Evolutionary conservation across 371 early-diverging fungal genomes (phyloP).

Genomic region (Syncephalastrum sp.): DNA sequence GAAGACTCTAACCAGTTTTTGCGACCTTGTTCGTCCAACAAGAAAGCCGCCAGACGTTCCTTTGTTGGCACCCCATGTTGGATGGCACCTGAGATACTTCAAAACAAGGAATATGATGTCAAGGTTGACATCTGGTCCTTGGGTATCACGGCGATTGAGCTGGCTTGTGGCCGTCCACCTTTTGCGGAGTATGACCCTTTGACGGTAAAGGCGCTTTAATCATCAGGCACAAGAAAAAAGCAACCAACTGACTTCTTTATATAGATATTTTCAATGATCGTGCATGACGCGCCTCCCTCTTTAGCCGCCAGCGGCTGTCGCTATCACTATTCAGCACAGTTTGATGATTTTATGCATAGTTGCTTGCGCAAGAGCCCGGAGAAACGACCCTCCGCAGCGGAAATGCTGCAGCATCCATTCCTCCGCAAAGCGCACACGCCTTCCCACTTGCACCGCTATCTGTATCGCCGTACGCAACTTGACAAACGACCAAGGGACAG

Average conservation of each 20-base stretch:
- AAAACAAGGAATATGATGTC: constrained; percentile 70
- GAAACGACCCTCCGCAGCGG: constrained; percentile 60
- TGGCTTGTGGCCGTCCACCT: constrained; percentile 93
- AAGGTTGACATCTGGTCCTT: constrained; percentile 90
- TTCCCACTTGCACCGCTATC: not conserved
- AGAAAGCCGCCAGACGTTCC: constrained; percentile 33
- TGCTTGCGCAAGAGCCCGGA: constrained; percentile 67
- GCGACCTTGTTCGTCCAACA: constrained; percentile 7
- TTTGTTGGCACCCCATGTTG: constrained; percentile 88
- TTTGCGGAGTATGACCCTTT: constrained; percentile 88
- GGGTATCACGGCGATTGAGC: constrained; percentile 94
- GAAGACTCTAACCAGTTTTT: no score
- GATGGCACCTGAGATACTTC: constrained; percentile 90
- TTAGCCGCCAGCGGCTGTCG: constrained; percentile 15
- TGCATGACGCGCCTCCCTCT: constrained; percentile 39
- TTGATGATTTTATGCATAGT: constrained; percentile 33
- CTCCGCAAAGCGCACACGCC: constrained; percentile 27
- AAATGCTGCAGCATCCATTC: constrained; percentile 70
- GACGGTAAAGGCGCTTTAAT: constrained; percentile 36
- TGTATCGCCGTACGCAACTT: constrained; percentile 1
- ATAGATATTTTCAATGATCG: constrained; percentile 38
- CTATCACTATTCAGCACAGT: constrained; percentile 9
- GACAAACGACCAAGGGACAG: constrained; percentile 2
- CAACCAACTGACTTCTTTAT: not conserved
- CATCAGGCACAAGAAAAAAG: not conserved